Conservation (phyloP, 495 filamentous ascomycete genomes). For the Penicillium cosmopolitanum region DNA sequence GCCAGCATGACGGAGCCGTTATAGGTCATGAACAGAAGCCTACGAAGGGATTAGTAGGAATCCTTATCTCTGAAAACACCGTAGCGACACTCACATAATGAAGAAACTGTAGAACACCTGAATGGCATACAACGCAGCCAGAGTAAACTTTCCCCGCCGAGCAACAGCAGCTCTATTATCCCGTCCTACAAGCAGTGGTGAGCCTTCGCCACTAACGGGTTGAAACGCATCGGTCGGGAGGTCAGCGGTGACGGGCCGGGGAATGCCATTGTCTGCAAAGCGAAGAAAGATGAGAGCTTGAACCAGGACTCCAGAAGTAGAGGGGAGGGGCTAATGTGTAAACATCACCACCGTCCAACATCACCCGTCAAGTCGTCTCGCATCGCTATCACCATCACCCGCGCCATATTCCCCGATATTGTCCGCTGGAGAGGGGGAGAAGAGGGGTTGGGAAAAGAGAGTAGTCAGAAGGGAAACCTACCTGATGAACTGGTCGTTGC, state of each 20-base stretch:
- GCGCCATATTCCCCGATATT: not conserved
- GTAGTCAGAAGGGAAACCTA: constrained; percentile 52
- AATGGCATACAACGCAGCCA: constrained; percentile 82
- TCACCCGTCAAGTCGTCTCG: not conserved
- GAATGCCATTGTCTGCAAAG: constrained; percentile 52
- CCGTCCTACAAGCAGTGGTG: constrained; percentile 71
- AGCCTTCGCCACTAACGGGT: constrained; percentile 58
- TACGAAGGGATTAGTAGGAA: constrained; percentile 33
- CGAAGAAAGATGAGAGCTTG: constrained; percentile 41
- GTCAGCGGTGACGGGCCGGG: constrained; percentile 37
- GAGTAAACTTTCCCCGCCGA: constrained; percentile 69
- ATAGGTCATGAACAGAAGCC: constrained; percentile 99
- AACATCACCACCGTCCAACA: constrained; percentile 6
- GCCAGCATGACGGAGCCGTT: constrained; percentile 97
- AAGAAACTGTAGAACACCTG: constrained; percentile 99
- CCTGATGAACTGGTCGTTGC: constrained; percentile 33
- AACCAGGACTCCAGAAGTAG: constrained; percentile 17
- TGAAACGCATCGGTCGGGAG: constrained; percentile 22
- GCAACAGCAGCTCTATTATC: constrained; percentile 48
- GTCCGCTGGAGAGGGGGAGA: not conserved
- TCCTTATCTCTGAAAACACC: not conserved
- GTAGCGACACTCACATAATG: constrained; percentile 86
- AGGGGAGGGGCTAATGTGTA: constrained; percentile 3
- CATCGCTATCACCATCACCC: not conserved
- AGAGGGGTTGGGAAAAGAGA: not conserved